Conservation (phyloP, 2,329 filamentous ascomycete species). For the Verticillium albo-atrum region DNA sequence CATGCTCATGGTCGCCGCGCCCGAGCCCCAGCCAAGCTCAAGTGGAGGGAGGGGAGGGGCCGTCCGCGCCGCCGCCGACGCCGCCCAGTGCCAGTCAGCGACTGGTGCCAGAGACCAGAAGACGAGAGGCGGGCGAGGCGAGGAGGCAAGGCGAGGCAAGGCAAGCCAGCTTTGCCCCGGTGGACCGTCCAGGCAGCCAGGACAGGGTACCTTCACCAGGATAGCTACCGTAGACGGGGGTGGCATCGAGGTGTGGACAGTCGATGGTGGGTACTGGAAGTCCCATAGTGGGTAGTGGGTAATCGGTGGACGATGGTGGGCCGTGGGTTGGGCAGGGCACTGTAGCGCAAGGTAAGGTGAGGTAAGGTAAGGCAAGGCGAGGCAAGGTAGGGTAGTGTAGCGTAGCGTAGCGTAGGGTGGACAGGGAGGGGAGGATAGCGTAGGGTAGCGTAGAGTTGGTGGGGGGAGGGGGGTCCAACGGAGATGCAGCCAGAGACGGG, state of each 20-base stretch:
- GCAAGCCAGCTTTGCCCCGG: neutral
- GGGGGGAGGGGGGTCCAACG: neutral
- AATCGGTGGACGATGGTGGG: neutral
- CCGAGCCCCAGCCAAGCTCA: neutral
- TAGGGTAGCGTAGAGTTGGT: neutral
- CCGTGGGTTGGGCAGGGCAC: neutral
- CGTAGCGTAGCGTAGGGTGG: too few species aligned
- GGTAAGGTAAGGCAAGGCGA: too few species aligned
- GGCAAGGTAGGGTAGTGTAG: too few species aligned
- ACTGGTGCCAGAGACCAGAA: neutral
- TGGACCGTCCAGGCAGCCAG: neutral
- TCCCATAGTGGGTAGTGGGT: too few species aligned
- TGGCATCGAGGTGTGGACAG: neutral
- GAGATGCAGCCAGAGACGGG: too few species aligned
- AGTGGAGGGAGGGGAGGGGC: neutral
- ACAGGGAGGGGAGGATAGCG: too few species aligned
- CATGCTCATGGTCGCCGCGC: neutral
- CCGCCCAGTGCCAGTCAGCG: neutral
- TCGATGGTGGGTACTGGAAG: neutral
- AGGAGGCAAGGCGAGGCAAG: neutral
- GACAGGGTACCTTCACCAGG: neutral
- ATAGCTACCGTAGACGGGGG: neutral
- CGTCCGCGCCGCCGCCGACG: neutral
- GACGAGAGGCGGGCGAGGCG: neutral
- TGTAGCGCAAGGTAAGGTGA: too few species aligned